A percentile compares a stretch with the other conserved stretches of the same genome.
Conservation (phyloP, 1,139 yeast species). For the Candida gigantensis region DNA sequence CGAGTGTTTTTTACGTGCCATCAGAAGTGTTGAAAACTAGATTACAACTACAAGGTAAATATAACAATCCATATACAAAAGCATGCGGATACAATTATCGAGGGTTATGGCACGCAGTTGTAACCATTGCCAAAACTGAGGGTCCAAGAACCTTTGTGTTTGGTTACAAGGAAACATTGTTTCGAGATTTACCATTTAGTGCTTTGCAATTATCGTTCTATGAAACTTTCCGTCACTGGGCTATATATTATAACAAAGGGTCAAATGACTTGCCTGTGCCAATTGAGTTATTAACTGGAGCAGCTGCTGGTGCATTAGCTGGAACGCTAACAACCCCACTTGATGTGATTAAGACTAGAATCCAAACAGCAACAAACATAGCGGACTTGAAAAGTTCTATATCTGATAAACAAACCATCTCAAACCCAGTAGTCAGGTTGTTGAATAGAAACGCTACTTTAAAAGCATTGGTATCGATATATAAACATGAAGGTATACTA, state of each 20-base stretch:
- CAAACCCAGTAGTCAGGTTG: constrained; percentile 15
- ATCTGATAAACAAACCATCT: constrained; percentile 11
- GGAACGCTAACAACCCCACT: constrained; percentile 81
- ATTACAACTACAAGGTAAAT: constrained; percentile 84
- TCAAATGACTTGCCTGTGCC: constrained; percentile 54
- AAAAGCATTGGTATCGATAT: constrained; percentile 66
- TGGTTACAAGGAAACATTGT: constrained; percentile 91
- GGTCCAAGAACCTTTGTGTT: constrained; percentile 77
- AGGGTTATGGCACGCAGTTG: constrained; percentile 67
- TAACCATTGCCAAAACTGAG: constrained; percentile 63
- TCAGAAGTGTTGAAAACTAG: constrained; percentile 94
- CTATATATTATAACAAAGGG: constrained; percentile 43
- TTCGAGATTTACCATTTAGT: constrained; percentile 90
- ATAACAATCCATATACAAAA: constrained; percentile 73
- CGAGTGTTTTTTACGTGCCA: constrained; percentile 94
- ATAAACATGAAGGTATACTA: constrained; percentile 68
- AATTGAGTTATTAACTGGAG: constrained; percentile 81
- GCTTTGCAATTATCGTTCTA: constrained; percentile 96
- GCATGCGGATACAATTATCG: constrained; percentile 84
- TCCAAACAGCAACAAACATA: constrained; percentile 61
- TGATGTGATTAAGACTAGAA: constrained; percentile 91
- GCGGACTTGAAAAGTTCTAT: constrained; percentile 11
- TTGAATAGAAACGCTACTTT: constrained; percentile 56
- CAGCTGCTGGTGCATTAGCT: constrained; percentile 95
- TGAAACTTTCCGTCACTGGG: constrained; percentile 74